Evolutionary conservation across 805 yeast species (phyloP).

Genomic region (Metschnikowia dekortorum): DNA sequence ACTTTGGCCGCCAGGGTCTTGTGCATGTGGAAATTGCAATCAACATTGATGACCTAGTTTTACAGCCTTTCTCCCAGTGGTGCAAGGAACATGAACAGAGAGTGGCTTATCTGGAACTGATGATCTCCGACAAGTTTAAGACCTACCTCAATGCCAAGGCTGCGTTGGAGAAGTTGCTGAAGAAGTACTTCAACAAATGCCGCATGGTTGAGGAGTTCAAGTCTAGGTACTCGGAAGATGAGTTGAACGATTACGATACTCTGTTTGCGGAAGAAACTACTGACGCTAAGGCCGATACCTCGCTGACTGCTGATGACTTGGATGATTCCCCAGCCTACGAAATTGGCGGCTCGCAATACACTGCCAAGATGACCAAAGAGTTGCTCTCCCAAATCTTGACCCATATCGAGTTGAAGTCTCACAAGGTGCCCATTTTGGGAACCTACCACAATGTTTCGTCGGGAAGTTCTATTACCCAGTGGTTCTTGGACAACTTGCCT

Average conservation of each 20-base stretch:
- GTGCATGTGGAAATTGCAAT: constrained; percentile 59
- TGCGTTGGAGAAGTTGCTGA: constrained; percentile 54
- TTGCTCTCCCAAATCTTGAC: constrained; percentile 32
- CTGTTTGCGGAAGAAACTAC: constrained; percentile 2
- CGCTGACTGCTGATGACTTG: constrained; percentile 10
- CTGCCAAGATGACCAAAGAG: constrained; percentile 26
- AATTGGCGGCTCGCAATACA: constrained; percentile 31
- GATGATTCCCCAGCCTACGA: constrained; percentile 15
- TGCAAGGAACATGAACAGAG: constrained; percentile 66
- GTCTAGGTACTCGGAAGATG: constrained; percentile 44
- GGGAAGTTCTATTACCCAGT: constrained; percentile 57
- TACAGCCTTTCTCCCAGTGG: constrained; percentile 73
- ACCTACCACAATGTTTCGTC: constrained; percentile 57
- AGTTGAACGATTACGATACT: constrained; percentile 22
- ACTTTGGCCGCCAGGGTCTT: constrained; percentile 55
- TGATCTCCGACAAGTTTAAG: constrained; percentile 47
- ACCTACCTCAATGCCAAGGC: constrained; percentile 45
- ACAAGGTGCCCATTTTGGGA: constrained; percentile 66
- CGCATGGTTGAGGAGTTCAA: constrained; percentile 65
- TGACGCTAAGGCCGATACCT: background rate
- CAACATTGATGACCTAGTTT: constrained; percentile 54
- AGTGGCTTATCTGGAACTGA: constrained; percentile 55
- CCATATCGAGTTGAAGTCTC: constrained; percentile 47
- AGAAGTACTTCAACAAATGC: constrained; percentile 73
- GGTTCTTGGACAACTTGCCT: constrained; percentile 48